Evolutionary conservation across 805 yeast species (phyloP), one percentile per base, ranked within the genome.

Genomic region (Candida nanaspora): DNA sequence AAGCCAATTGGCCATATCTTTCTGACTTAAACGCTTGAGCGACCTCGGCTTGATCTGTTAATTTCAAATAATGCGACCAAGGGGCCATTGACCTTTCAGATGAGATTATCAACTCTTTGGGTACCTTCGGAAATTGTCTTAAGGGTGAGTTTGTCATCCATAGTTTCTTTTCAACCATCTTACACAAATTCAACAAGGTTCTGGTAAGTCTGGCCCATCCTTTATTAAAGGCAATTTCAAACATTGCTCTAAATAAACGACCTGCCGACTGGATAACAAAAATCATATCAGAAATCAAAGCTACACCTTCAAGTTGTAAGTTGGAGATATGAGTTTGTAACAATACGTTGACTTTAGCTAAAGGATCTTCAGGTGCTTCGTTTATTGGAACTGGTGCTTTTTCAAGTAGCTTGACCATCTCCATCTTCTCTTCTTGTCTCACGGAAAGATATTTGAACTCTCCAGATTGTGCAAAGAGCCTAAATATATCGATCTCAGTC

Each of bases 231-330:
- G 85, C 74, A 27, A 93, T 76, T 54, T 91, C 96, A 56, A 74
- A 79, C 46, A 94, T 73, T 0, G 98, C 97, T 42, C 97, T 66
- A 41, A 89, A 67, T 30, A 93, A 61, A 55, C 99, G 73, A 3
- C 94, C 91, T 1, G 96, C 97, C 32, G 94, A 86, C 59, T 93
- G 98, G 0, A 93, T 84, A 32, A 93, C 78, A 56, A 86, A 93
- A 3, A 86, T 71, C 96, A 89, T 87, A 65, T 93, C 99, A 0
- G 96, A 79, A 72, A 83, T 78, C 45, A 94, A 62, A 0, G 97
- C 96, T 64, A 86, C 86, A 0, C 98, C 98, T 1, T 84, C 93
- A 15, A 93, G 65, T 9, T 69, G 65, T 20, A 89, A 64, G 29
- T 80, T 63, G 1, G 96, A 84, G n/a, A 93, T 85, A 52, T 85